Evolutionary conservation across 345 rosid species (phyloP).

Genomic region (Raphanus sativus): DNA sequence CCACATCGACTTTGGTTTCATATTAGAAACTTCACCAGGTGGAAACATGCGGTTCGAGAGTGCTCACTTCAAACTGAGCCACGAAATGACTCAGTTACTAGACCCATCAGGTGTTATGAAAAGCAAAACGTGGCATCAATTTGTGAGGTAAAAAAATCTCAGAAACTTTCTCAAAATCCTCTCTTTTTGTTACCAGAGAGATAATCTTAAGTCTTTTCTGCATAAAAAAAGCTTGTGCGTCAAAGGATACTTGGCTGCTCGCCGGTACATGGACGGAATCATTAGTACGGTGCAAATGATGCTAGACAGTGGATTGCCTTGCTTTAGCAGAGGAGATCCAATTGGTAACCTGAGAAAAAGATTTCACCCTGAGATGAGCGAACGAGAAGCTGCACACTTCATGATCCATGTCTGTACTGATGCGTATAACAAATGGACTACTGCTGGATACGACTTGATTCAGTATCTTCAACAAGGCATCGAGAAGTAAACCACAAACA

Average conservation of each 20-base stretch:
- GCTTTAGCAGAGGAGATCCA: conserved; percentile 96
- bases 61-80: conserved; percentile 98
- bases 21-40: conserved; percentile 93
- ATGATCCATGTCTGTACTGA: conserved; percentile 85
- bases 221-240: conserved; percentile 72
- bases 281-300: conserved; percentile 77
- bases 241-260: conserved; percentile 86
- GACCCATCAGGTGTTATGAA: conserved; percentile 95
- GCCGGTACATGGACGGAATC: conserved; percentile 89
- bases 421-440: conserved; percentile 96
- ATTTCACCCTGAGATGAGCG: conserved; percentile 94
- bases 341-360: conserved; percentile 96
- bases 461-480: conserved; percentile 97
- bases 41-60: conserved; percentile 97
- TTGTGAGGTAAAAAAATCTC: conserved; percentile 57
- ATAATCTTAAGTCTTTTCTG: background rate
- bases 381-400: conserved; percentile 93
- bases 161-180: background rate
- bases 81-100: conserved; percentile 95
- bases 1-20: conserved; percentile 97
- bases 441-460: conserved; percentile 91
- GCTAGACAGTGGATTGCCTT: conserved; percentile 97
- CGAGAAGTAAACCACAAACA: conserved; percentile 55
- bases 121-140: conserved; percentile 82
- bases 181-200: background rate